Evolutionary conservation across 768 basidiomycete genomes (phyloP), one percentile per base, ranked within the genome.

Genomic region (Sporobolomyces pararoseus): DNA sequence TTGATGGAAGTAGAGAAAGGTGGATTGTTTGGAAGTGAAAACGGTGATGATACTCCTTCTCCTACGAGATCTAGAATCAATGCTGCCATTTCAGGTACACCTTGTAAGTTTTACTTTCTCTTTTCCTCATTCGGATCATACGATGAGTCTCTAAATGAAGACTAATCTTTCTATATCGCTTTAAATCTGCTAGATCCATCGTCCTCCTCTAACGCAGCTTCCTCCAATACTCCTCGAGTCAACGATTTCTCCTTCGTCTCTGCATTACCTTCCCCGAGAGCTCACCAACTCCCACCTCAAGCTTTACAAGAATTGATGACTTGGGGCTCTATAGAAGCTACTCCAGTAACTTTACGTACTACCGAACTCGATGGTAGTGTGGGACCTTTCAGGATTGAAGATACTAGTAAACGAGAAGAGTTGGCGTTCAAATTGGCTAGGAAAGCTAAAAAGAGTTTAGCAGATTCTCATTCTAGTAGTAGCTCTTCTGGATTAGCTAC

Each of bases 261-360:
- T 19, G 85, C 86, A 64, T 80, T 95, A 14, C 95, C 96, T 4
- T 91, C 93, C 0, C 93, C 93, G 2, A 89, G 89, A 10, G 87
- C 92, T 0, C 84, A 86, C 7, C 83, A 90, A 76, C 84, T 97
- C 53, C 90, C 90, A 0, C 86, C 92, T 2, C 81, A 83, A 7
- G 89, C 90, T 1, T 84, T 98, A 60, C 91, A 92, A 76, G 88
- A 97, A 74, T 85, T 99, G 21, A 92, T 98, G 89, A 99, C 96
- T 17, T 94, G 91, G 92, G 96, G 96, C 2, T 93, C 91, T 17
- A 83, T 98, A 29, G 86, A 88, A 72, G 88, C 90, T 21, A 98
- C 96, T 13, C 96, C 96, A 4, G 87, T 95, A 62, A 84, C 96
- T 7, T 84, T 98, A 72, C 86, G 86, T 16, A 82, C 84, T 75